phyloP scores from a whole-genome alignment of 2,329 filamentous ascomycete genomes.

The Aspergillus clavatus region DNA sequence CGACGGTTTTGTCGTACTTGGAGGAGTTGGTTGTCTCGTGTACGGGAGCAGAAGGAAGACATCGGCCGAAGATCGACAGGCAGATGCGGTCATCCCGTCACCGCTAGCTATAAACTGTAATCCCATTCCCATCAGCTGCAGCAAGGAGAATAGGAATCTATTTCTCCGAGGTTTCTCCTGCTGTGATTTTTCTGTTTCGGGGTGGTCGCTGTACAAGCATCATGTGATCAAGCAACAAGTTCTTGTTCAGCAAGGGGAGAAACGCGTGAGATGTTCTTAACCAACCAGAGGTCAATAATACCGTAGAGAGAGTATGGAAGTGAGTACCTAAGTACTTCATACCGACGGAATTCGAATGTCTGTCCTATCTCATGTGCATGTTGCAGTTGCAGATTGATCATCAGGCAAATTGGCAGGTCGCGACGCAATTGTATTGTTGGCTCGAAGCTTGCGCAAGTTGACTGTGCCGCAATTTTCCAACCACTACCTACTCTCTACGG shows the following conservation, averaged over 20 bases:
- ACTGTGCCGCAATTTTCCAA: slow-evolving; percentile 17
- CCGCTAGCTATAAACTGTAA: neutral
- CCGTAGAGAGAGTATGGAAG: no score
- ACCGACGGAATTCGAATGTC: no score
- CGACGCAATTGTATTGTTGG: neutral
- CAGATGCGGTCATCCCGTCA: neutral
- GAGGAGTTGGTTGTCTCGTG: neutral
- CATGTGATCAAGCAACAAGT: neutral
- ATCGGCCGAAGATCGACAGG: neutral
- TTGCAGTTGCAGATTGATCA: neutral
- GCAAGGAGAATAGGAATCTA: neutral
- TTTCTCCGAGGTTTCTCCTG: neutral
- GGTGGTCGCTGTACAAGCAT: neutral
- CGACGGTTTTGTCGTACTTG: neutral
- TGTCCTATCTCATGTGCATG: neutral
- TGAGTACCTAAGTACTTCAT: no score
- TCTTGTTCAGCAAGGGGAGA: neutral
- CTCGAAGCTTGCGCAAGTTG: slow-evolving; percentile 16
- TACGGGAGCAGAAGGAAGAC: neutral
- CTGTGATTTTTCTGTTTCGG: neutral
- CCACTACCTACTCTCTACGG: neutral
- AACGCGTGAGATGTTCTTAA: no score
- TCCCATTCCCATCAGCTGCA: neutral
- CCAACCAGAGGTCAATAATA: no score
- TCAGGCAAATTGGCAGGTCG: neutral